Conservation (phyloP, 2,329 filamentous ascomycete species). For the Aspergillus caelatus region DNA sequence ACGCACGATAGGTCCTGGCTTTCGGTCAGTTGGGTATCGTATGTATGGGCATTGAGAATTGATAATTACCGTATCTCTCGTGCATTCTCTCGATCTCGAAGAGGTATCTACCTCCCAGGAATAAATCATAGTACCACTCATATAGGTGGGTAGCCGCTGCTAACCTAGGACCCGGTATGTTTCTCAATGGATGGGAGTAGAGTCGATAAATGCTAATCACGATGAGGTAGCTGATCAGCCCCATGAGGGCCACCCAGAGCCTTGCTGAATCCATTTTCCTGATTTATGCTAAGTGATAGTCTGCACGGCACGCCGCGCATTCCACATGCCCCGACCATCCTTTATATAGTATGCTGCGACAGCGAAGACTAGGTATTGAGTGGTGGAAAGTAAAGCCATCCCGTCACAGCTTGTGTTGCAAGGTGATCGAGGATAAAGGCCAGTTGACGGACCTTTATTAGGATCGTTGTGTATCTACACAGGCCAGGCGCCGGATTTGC, state of each 20-base stretch:
- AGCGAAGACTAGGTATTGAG: too few relatives aligned
- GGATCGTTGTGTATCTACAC: too few relatives aligned
- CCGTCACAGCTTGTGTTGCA: too few relatives aligned
- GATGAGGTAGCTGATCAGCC: background rate
- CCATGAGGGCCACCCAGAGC: background rate
- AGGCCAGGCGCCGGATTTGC: background rate
- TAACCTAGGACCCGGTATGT: constrained; percentile 36
- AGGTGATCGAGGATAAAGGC: too few relatives aligned
- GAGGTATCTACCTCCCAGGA: constrained; percentile 25
- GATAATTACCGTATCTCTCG: constrained; percentile 27
- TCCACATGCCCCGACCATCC: too few relatives aligned
- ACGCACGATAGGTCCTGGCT: constrained; percentile 39
- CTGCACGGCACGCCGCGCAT: too few relatives aligned
- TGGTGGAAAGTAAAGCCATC: too few relatives aligned
- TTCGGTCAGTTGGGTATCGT: background rate
- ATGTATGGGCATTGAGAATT: accelerated
- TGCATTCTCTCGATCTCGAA: constrained; percentile 29
- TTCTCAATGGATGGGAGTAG: constrained; percentile 33
- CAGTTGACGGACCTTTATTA: too few relatives aligned
- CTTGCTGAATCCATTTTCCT: background rate
- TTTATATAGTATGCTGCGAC: too few relatives aligned
- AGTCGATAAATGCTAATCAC: constrained; percentile 25
- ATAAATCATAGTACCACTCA: constrained; percentile 33
- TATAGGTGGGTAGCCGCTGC: constrained; percentile 31
- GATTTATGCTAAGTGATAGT: too few relatives aligned